Base-by-base conservation (phyloP, 495 filamentous ascomycete species). In the Talaromyces liani region DNA sequence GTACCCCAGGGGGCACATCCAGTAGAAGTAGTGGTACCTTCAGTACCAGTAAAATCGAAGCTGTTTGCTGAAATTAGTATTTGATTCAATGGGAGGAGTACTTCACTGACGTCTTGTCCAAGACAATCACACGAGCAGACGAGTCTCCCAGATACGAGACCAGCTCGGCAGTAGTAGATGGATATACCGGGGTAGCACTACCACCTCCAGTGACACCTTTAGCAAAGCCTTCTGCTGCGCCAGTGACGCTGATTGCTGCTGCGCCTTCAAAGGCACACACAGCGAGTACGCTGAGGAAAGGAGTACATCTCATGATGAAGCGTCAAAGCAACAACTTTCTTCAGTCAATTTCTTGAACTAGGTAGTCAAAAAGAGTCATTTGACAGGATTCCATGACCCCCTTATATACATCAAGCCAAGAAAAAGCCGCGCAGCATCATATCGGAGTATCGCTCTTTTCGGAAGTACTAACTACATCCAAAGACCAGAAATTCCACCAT, bases 1-100 rank as follows among this genome's bases (percentile, higher is more conserved):
- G 77, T 78, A 20, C 74, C 74, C 76, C 79, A 80, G 22, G 76
- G 76, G 54, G 77, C 73, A 62, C 80, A 83, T 31, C 80, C 81
- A 55, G 72, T 77, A 9, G 8, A 4, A 16, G 36, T 41, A 5
- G 36, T 41, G 36, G 36, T 41, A 3, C 36, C 36, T 41, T 41
- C 36, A 41, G 36, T 41, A 16, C 36, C 36, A 14, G 36, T 41
- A 12, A 41, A 41, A 41, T 41, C 36, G 36, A 41, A 41, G 14
- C 36, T 41, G 36, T 36, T 41, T 41, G 36, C 14, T 12, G 36
- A 41, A 36, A 16, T 41, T 16, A 41, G 14, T 16, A 16, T 1
- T 14, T 41, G 36, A 16, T 41, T 4, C 36, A 16, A 41, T 41
- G 12, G 36, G 36, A 1, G 4, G 36, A 41, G 14, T 4, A 16